These are phyloP conservation scores for Chaetothyriales sp. DNA, from an alignment of 2,329 filamentous ascomycete genomes.

Conservation along the genomic window DNA sequence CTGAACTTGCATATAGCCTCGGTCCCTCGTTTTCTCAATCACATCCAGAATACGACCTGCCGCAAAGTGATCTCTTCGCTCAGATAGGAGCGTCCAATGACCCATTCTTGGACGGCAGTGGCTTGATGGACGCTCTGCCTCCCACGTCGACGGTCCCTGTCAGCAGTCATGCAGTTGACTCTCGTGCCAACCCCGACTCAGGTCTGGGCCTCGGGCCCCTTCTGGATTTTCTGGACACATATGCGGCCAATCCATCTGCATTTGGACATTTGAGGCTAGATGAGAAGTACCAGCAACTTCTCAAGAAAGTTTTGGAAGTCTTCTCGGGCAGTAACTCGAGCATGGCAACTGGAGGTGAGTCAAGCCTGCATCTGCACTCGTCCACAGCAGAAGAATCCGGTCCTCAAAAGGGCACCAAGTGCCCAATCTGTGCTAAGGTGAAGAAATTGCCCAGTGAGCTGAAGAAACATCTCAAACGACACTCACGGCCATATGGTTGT, in stretches of 20 bases:
- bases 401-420: neutral
- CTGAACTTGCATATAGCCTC: neutral
- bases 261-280: neutral
- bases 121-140: neutral
- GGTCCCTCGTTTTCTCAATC: neutral
- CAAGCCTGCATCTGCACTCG: neutral
- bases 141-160: neutral
- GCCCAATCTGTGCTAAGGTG: conserved; percentile 7
- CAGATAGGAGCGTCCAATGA: neutral
- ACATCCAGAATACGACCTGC: neutral
- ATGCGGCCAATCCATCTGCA: neutral
- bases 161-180: neutral
- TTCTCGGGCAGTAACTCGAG: neutral
- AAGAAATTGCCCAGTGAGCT: conserved; percentile 11
- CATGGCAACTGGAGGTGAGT: neutral
- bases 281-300: neutral
- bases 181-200: neutral
- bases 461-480: conserved; percentile 74
- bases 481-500: conserved; percentile 67
- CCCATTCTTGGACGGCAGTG: too few species aligned
- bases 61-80: neutral
- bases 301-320: neutral
- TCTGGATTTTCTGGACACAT: conserved; percentile 2
- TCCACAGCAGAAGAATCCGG: neutral
- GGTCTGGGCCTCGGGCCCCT: neutral